Evolutionary conservation across 2,329 filamentous ascomycete genomes (phyloP).

Genomic region (Alternaria angustiovoidea): DNA sequence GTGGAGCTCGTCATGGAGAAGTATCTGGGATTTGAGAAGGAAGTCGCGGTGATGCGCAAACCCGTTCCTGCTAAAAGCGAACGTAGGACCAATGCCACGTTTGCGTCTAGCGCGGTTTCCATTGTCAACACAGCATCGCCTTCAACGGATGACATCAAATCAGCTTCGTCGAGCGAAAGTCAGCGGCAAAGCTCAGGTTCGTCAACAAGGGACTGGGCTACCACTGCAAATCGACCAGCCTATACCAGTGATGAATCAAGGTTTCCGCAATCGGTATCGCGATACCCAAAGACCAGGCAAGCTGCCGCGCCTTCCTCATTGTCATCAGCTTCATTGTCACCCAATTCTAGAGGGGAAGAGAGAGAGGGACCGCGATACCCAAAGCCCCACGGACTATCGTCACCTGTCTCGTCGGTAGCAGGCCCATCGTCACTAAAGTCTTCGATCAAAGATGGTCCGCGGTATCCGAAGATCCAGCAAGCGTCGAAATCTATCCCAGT

Average conservation of each 20-base stretch:
- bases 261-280: no score
- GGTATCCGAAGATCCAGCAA: not conserved
- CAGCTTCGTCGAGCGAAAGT: not conserved
- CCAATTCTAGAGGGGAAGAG: no score
- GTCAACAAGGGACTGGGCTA: no score
- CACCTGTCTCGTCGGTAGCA: no score
- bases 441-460: not conserved
- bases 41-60: not conserved
- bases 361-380: no score
- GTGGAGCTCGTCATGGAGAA: not conserved
- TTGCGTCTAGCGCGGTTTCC: not conserved
- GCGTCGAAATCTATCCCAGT: not conserved
- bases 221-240: rapidly evolving
- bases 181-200: not conserved
- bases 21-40: not conserved
- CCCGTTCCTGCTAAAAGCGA: not conserved
- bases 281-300: not conserved
- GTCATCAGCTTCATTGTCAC: not conserved
- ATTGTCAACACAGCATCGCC: no score
- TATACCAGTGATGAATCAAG: not conserved
- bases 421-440: not conserved
- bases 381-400: no score
- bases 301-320: not conserved
- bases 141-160: rapidly evolving
- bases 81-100: not conserved